Conservation (phyloP, 2,329 filamentous ascomycete genomes). For the Penicillium sclerotigenum region DNA sequence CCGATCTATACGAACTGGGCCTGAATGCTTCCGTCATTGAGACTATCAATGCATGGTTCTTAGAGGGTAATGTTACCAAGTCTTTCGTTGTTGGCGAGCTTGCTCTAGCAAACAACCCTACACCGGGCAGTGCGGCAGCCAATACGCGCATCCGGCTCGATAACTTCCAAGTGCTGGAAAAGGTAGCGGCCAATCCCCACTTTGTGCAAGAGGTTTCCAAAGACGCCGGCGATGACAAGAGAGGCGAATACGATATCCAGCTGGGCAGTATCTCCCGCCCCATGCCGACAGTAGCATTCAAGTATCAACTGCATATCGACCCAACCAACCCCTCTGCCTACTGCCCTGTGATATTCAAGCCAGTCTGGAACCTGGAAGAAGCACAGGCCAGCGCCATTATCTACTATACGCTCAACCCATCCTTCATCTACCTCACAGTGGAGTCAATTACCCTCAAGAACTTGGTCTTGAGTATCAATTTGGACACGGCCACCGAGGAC, state of each 20-base stretch:
- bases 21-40: slow-evolving; percentile 88
- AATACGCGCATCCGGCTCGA: slow-evolving; percentile 74
- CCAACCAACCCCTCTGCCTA: slow-evolving; percentile 55
- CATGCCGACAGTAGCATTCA: slow-evolving; percentile 71
- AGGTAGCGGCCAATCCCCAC: slow-evolving; percentile 88
- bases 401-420: slow-evolving; percentile 78
- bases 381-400: slow-evolving; percentile 84
- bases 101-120: slow-evolving; percentile 72
- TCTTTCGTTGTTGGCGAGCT: slow-evolving; percentile 82
- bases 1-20: slow-evolving; percentile 74
- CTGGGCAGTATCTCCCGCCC: slow-evolving; percentile 68
- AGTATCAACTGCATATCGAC: slow-evolving; percentile 80
- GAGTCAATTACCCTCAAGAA: slow-evolving; percentile 65
- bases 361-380: slow-evolving; percentile 78
- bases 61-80: slow-evolving; percentile 67
- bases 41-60: slow-evolving; percentile 81
- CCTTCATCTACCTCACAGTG: slow-evolving; percentile 49
- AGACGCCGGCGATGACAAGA: slow-evolving; percentile 52
- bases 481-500: slow-evolving; percentile 42
- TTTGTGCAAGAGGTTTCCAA: slow-evolving; percentile 67
- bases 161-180: slow-evolving; percentile 83
- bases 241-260: slow-evolving; percentile 78
- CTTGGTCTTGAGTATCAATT: slow-evolving; percentile 64
- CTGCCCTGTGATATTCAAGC: slow-evolving; percentile 69
- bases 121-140: slow-evolving; percentile 36